These are phyloP conservation scores for Coemansia furcata DNA, from an alignment of 192 early-diverging fungal genomes.

Conservation along the genomic window DNA sequence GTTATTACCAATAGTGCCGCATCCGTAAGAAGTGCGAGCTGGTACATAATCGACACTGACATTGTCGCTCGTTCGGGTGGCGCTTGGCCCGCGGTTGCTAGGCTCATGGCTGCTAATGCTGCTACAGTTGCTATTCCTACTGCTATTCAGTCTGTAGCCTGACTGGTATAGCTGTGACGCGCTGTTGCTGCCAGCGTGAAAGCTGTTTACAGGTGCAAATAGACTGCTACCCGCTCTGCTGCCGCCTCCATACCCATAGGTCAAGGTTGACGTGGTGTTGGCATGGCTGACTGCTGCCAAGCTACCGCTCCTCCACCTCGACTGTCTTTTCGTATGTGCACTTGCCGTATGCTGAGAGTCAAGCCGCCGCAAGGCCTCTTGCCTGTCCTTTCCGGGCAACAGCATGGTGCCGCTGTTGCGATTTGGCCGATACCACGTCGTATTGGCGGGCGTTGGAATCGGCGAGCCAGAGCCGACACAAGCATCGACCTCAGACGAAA, in stretches of 20 bases:
- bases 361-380: neutral
- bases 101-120: conserved; percentile 5
- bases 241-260: neutral
- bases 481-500: conserved; percentile 16
- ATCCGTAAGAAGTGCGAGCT: conserved; percentile 4
- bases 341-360: neutral
- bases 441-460: conserved; percentile 20
- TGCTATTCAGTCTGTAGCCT: neutral
- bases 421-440: neutral
- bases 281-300: neutral
- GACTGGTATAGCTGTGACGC: neutral
- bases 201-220: conserved; percentile 37
- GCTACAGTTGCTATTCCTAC: neutral
- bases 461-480: conserved; percentile 10
- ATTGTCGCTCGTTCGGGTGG: conserved; percentile 6
- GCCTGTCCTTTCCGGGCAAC: neutral
- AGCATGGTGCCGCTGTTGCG: neutral
- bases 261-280: neutral
- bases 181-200: conserved; percentile 7
- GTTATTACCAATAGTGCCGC: conserved; percentile 15
- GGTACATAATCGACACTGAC: neutral
- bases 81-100: conserved; percentile 4
- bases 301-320: conserved; percentile 24
- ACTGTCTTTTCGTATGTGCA: neutral
- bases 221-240: conserved; percentile 2